Conservation (phyloP, 306 rosid genomes). For the Senna tora region DNA sequence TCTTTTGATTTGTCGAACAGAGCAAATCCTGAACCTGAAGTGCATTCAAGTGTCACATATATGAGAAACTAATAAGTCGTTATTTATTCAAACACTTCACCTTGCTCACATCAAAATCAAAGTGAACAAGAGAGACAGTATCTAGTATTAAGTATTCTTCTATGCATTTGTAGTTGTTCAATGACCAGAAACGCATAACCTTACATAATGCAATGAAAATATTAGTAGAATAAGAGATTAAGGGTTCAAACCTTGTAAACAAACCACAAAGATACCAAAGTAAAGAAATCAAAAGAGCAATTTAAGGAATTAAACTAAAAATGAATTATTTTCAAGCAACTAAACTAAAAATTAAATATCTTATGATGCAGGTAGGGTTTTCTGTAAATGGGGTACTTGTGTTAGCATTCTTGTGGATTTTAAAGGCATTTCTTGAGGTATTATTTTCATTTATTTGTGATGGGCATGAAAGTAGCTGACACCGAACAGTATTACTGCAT, state of each 20-base stretch:
- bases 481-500: background rate
- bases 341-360: no score
- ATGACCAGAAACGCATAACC: slow-evolving; percentile 89
- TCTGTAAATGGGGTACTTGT: slow-evolving; percentile 71
- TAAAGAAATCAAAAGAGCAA: slow-evolving; percentile 5
- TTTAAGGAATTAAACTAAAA: slow-evolving; percentile 19
- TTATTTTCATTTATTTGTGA: background rate
- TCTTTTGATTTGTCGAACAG: no score
- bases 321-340: background rate
- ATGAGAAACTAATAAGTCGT: slow-evolving; percentile 23
- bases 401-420: slow-evolving; percentile 70
- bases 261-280: slow-evolving; percentile 4
- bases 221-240: slow-evolving; percentile 30
- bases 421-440: slow-evolving; percentile 86
- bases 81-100: slow-evolving; percentile 44
- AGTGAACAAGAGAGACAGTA: slow-evolving; percentile 56
- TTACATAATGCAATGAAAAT: slow-evolving; percentile 40
- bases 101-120: slow-evolving; percentile 93
- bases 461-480: background rate
- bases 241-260: slow-evolving; percentile 18
- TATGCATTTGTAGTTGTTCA: slow-evolving; percentile 65
- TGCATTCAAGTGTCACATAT: slow-evolving; percentile 1
- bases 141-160: slow-evolving; percentile 65
- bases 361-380: slow-evolving; percentile 57
- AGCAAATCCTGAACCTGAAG: no score